phyloP scores from a whole-genome alignment of 345 rosid genomes.

The Kandelia obovata region DNA sequence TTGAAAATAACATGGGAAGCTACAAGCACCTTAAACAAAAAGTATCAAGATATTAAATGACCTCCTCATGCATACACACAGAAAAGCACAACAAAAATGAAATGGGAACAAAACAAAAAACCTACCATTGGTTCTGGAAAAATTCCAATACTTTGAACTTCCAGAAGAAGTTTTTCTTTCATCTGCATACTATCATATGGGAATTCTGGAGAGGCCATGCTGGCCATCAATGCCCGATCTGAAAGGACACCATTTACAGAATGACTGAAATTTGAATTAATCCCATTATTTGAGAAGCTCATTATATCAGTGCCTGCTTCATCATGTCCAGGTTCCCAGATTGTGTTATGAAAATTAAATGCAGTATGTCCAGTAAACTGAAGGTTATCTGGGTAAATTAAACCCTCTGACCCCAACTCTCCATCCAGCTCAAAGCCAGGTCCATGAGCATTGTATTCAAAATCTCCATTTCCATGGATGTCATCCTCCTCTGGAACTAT shows the following conservation, averaged over 20 bases:
- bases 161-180: slow-evolving; percentile 69
- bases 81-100: slow-evolving; percentile 3
- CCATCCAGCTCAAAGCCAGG: slow-evolving; percentile 51
- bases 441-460: slow-evolving; percentile 48
- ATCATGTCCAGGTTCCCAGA: slow-evolving; percentile 46
- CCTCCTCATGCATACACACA: neutral
- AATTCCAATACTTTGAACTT: slow-evolving; percentile 78
- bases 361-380: slow-evolving; percentile 26
- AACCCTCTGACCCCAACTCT: slow-evolving; percentile 55
- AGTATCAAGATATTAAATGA: neutral
- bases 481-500: slow-evolving; percentile 71
- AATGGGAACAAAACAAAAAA: slow-evolving; percentile 4
- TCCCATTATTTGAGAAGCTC: slow-evolving; percentile 33
- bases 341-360: slow-evolving; percentile 48
- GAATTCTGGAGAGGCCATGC: slow-evolving; percentile 44
- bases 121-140: slow-evolving; percentile 76
- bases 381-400: slow-evolving; percentile 45
- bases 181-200: slow-evolving; percentile 57
- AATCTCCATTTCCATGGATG: slow-evolving; percentile 45
- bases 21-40: neutral
- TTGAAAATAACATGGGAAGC: slow-evolving; percentile 2
- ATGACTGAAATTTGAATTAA: slow-evolving; percentile 36
- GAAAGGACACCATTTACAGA: slow-evolving; percentile 43
- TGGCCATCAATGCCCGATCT: slow-evolving; percentile 38
- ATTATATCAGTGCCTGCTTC: slow-evolving; percentile 47